Conservation (phyloP, 768 basidiomycete species). For the Lepiota subincarnata region DNA sequence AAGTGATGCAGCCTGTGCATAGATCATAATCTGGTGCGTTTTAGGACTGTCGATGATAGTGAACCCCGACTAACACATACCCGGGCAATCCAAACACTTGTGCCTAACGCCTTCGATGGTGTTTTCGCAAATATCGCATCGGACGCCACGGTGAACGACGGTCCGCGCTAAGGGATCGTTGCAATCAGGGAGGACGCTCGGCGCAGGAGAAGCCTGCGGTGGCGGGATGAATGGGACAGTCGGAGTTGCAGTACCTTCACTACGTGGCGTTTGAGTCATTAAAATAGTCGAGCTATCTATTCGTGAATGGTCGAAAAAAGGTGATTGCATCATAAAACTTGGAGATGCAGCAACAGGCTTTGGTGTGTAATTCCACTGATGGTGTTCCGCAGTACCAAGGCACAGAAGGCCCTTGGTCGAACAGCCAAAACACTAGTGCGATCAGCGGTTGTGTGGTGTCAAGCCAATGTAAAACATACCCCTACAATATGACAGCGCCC, state of each 20-base stretch:
- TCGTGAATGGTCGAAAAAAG: not conserved
- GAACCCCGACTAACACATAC: constrained; percentile 31
- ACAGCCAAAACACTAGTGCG: constrained; percentile 1
- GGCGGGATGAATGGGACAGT: constrained; percentile 6
- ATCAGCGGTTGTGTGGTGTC: not conserved
- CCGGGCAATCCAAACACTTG: constrained; percentile 76
- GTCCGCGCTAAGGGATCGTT: constrained; percentile 13
- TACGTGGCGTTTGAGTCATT: not conserved
- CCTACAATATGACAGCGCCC: constrained; percentile 31
- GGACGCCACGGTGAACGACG: constrained; percentile 52
- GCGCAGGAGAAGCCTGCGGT: not conserved
- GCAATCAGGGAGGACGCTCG: constrained; percentile 12
- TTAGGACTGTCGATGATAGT: not conserved
- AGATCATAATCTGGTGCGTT: constrained; percentile 61
- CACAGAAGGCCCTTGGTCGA: constrained; percentile 5
- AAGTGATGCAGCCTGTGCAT: constrained; percentile 53
- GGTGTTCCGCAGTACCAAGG: constrained; percentile 4
- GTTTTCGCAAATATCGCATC: constrained; percentile 61
- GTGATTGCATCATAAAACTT: not conserved
- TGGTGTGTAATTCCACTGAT: not conserved
- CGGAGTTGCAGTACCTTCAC: not conserved
- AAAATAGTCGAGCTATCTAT: not conserved
- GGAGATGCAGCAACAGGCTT: not conserved
- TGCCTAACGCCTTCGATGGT: constrained; percentile 64
- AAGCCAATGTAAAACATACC: constrained; percentile 23